These are phyloP conservation scores for Clarireedia sp. DNA, from an alignment of 2,329 filamentous ascomycete species.

Conservation along the genomic window DNA sequence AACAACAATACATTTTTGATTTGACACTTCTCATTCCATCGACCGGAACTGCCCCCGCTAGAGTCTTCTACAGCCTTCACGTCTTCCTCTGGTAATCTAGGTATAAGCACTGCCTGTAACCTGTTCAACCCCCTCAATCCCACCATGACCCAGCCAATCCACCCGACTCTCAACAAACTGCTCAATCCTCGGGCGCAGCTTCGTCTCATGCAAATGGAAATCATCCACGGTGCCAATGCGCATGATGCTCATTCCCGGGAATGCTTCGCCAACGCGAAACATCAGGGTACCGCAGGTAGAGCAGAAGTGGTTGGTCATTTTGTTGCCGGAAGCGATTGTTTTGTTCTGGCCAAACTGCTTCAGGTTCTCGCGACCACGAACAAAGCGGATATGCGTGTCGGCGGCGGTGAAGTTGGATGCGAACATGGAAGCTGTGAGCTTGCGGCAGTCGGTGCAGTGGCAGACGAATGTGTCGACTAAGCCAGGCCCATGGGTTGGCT, in stretches of 20 bases:
- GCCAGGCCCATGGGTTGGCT: constrained; percentile 39
- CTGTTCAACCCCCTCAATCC: constrained; percentile 31
- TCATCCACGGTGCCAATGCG: constrained; percentile 57
- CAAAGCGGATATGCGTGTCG: constrained; percentile 38
- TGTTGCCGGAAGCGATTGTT: constrained; percentile 40
- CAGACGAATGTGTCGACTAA: constrained; percentile 47
- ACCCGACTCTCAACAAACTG: constrained; percentile 45
- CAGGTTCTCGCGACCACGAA: constrained; percentile 45
- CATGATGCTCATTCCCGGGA: constrained; percentile 40
- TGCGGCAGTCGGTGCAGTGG: constrained; percentile 54
- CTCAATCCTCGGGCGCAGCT: constrained; percentile 46
- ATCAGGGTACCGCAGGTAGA: constrained; percentile 50
- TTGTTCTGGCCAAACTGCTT: constrained; percentile 37
- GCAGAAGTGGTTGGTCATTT: constrained; percentile 58
- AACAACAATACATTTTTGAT: no score
- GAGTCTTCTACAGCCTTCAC: no score
- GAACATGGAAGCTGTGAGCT: constrained; percentile 56
- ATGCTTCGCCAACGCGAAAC: constrained; percentile 42
- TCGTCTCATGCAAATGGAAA: constrained; percentile 47
- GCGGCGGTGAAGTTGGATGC: constrained; percentile 48
- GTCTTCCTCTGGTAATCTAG: no score
- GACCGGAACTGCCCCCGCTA: no score
- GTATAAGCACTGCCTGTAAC: constrained; percentile 7
- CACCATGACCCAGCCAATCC: constrained; percentile 35
- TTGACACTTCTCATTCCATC: no score